Conservation (phyloP, 2,329 filamentous ascomycete species). For the Fonsecaea erecta region DNA sequence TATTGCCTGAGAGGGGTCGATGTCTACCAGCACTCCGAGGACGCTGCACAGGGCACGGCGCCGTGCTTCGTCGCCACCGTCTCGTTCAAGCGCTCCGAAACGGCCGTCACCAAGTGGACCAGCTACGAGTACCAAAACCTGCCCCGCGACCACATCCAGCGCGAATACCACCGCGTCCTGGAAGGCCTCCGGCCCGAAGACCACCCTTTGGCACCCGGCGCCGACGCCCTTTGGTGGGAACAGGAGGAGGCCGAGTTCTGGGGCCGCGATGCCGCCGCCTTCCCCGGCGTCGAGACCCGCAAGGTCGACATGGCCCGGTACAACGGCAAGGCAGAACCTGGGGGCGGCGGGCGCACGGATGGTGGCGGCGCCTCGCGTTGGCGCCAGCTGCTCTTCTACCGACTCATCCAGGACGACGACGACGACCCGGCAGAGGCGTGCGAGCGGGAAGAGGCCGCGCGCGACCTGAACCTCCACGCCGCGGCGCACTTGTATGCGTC, state of each 20-base stretch:
- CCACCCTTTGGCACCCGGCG: constrained; percentile 42
- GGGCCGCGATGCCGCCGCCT: constrained; percentile 40
- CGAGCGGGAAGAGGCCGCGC: constrained; percentile 30
- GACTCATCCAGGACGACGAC: constrained; percentile 49
- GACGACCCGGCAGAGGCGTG: constrained; percentile 39
- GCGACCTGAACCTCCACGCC: constrained; percentile 59
- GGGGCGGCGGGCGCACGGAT: constrained; percentile 31
- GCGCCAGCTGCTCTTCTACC: constrained; percentile 54
- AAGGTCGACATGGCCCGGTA: constrained; percentile 60
- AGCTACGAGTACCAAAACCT: constrained; percentile 32
- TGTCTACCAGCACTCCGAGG: constrained; percentile 52
- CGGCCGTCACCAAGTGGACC: constrained; percentile 21
- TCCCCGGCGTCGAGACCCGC: constrained; percentile 53
- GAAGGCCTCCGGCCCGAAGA: constrained; percentile 42
- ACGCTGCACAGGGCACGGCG: constrained; percentile 12
- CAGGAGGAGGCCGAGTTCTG: constrained; percentile 39
- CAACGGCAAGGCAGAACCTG: constrained; percentile 45
- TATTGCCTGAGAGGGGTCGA: constrained; percentile 60
- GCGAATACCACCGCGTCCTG: constrained; percentile 42
- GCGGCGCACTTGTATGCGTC: constrained; percentile 63
- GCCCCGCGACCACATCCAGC: constrained; percentile 38
- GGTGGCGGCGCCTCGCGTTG: constrained; percentile 42
- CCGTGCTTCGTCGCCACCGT: constrained; percentile 33
- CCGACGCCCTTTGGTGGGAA: constrained; percentile 47
- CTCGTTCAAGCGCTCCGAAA: constrained; percentile 36